Evolutionary conservation across 805 yeast genomes (phyloP).

Genomic region (Metschnikowia arizonensis): DNA sequence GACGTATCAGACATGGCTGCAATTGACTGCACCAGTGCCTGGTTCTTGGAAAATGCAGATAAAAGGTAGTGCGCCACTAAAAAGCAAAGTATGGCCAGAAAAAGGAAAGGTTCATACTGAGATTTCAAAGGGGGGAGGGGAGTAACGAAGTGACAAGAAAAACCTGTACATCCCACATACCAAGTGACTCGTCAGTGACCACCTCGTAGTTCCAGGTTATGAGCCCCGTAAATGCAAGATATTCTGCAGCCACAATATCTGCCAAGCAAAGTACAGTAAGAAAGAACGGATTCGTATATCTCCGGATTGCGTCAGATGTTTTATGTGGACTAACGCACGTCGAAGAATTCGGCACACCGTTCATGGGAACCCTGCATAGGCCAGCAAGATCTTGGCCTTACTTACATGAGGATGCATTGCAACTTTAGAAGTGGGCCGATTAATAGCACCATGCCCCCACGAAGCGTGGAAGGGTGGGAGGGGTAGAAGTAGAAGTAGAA

Average conservation of each 20-base stretch:
- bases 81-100: no score
- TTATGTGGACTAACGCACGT: slow-evolving; percentile 3
- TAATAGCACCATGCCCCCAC: background rate
- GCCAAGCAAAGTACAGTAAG: background rate
- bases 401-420: slow-evolving; percentile 1
- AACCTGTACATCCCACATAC: no score
- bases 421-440: background rate
- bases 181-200: no score
- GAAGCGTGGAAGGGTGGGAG: slow-evolving; percentile 2
- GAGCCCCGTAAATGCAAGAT: background rate
- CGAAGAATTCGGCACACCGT: background rate
- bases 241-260: no score
- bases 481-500: no score
- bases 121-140: no score
- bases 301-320: slow-evolving; percentile 1
- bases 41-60: no score
- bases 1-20: background rate
- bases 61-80: no score
- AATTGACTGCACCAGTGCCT: no score
- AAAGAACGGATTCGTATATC: background rate
- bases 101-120: no score
- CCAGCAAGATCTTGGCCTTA: background rate
- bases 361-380: background rate
- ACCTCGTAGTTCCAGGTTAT: no score
- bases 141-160: no score